Base-by-base conservation (phyloP, 2,329 filamentous ascomycete genomes). In the Aureobasidium sp. region DNA sequence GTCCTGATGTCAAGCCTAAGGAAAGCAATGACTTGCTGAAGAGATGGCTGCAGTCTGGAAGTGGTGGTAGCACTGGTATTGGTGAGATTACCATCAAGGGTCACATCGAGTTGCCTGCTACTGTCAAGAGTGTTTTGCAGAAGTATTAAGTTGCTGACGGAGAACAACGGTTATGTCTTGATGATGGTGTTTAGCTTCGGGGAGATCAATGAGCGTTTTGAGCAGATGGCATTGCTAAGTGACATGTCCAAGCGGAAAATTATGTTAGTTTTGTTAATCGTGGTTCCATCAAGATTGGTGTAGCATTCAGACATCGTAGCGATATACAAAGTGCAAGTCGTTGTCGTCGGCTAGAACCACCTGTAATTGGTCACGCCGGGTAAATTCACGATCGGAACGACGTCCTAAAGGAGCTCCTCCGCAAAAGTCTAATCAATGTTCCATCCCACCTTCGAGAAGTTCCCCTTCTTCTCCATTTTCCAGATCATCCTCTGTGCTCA, bases 21-120 rank as follows among this genome's bases (percentile, higher is more conserved):
- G 93, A 99, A 79, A 96, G 92, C 77, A 99, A 99, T 71, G 87
- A 90, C 63, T 68, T 99, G 70, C 74, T 99, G 63, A 80, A 80
- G 66, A 79, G 80, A 64, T 97, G 93, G 93, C 71, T 94, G 64
- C 80, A 87, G 65, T 74, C 76, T 55, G 85, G 85, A 0, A 79
- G 73, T 70, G 81, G 70, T 2, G 76, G 73, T 7, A 71, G 75
- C n/a, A 80, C 74, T 5, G 83, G 82, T 0, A 84, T 86, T 61
- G 75, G 74, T 44, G 84, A 87, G 68, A 68, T 78, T 20, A 76
- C 78, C 63, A 76, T 87, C 10, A 77, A 78, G 57, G 82, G 82
- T 0, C 79, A 80, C 53, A 78, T 82, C 60, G 76, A 85, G 63
- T 70, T 87, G 36, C 77, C 83, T 41, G 84, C 84, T 0, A 75